Base-by-base conservation (phyloP, 2,329 filamentous ascomycete species). In the Coniella lustricola region DNA sequence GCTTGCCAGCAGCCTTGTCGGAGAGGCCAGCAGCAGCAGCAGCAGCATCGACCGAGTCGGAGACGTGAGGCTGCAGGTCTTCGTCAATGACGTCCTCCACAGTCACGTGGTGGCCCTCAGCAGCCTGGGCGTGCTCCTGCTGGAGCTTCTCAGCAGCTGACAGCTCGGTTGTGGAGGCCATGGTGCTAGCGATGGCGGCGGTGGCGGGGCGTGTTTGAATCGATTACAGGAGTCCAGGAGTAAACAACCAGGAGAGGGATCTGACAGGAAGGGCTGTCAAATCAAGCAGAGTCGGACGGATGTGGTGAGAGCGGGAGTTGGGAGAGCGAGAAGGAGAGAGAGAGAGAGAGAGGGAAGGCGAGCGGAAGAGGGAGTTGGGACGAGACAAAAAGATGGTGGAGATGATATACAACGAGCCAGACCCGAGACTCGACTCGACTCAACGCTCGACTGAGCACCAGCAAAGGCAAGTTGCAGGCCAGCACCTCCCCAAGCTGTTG, bases 61-160 rank as follows among this genome's bases (percentile, higher is more conserved):
- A 51, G 18, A 48, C 44, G 36, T 56, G 54, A 32, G 57, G 60
- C 56, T 72, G 70, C 55, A 82, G 66, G 55, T 87, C 79, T 66
- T 94, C 88, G 62, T 95, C 90, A 22, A 77, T 75, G 34, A 79
- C 82, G 42, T 95, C 89, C 67, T 95, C 90, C 56, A 95, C 77
- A 20, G 83, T 90, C 56, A 79, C 77, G 60, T 81, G 76, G 54
- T 75, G 75, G 25, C 36, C 50, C 47, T 50, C 48, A 38, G 73
- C 68, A 52, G 66, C 64, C 57, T 76, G 68, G 54, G 64, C 67
- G 58, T 87, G 84, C 66, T 81, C 76, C 62, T 82, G 74, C 60
- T 81, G 74, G 54, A 87, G 77, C 69, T 75, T 77, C 67, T 84
- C 78, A 37, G 76, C 76, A 50, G 73, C 73, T 51, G 76, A 78